Conservation (phyloP, 257 asterid species). For the Penstemon barbatus region DNA sequence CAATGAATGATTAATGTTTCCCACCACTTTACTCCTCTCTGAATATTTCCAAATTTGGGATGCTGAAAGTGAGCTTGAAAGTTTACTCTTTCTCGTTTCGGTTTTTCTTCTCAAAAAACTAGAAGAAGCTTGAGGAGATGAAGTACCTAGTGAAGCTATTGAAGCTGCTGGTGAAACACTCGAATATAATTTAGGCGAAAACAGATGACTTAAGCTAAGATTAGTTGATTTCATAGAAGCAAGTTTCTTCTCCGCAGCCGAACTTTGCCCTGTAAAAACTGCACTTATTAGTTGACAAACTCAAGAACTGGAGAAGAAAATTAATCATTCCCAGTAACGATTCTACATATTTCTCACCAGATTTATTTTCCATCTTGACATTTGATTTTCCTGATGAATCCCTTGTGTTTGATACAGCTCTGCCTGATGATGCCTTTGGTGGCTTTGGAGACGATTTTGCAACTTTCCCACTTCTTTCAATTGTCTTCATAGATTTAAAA, state of each 20-base stretch:
- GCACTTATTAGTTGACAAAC: neutral
- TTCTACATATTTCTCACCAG: constrained; percentile 30
- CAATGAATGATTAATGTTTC: constrained; percentile 26
- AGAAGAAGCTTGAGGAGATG: constrained; percentile 24
- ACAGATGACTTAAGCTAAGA: constrained; percentile 16
- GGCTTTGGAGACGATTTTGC: constrained; percentile 31
- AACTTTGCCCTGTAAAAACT: constrained; percentile 35
- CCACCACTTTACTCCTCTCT: constrained; percentile 22
- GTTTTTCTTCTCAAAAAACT: constrained; percentile 27
- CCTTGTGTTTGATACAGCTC: constrained; percentile 14
- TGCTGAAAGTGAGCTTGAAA: constrained; percentile 29
- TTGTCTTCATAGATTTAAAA: constrained; percentile 27
- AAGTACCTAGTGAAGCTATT: neutral
- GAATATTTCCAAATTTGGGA: constrained; percentile 32
- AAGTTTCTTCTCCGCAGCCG: constrained; percentile 28
- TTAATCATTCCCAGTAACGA: neutral
- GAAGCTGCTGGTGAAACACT: constrained; percentile 15
- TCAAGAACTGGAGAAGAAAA: neutral
- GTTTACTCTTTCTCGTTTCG: constrained; percentile 30
- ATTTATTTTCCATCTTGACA: constrained; percentile 22
- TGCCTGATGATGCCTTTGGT: constrained; percentile 28
- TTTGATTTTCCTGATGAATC: constrained; percentile 18
- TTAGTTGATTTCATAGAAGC: constrained; percentile 15
- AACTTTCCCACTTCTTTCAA: constrained; percentile 18
- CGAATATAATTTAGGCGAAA: constrained; percentile 21